These are phyloP conservation scores for Paramecium bursaria DNA, from an alignment of 73 alveolate genomes.

Conservation along the genomic window DNA sequence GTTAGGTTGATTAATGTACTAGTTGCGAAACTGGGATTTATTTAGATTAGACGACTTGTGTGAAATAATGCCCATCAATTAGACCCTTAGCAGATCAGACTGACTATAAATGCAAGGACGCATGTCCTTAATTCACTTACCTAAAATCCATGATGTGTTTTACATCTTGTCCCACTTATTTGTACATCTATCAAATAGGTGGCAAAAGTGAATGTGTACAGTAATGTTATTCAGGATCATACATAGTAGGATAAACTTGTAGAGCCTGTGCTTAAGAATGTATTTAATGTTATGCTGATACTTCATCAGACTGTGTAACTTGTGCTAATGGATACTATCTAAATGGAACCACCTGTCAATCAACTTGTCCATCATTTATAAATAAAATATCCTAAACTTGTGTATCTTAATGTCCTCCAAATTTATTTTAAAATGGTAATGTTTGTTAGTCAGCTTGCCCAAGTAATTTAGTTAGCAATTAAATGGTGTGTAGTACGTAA, in stretches of 20 bases:
- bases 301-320: background rate
- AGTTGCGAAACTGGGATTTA: slow-evolving; percentile 7
- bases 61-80: background rate
- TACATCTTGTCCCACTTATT: background rate
- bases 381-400: too few relatives aligned
- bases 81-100: slow-evolving; percentile 16
- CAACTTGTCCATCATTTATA: background rate
- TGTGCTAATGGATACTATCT: too few relatives aligned
- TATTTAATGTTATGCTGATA: background rate
- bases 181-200: background rate
- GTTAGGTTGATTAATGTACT: background rate
- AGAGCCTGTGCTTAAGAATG: background rate
- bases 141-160: background rate
- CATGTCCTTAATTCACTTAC: background rate
- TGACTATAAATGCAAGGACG: background rate
- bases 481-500: too few relatives aligned
- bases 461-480: too few relatives aligned
- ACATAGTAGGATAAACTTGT: background rate
- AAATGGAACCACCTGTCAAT: too few relatives aligned
- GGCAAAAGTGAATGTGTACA: slow-evolving; percentile 14
- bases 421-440: too few relatives aligned
- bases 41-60: background rate
- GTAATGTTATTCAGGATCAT: slow-evolving; percentile 15
- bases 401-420: too few relatives aligned
- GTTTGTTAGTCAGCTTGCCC: too few relatives aligned